Conservation (phyloP, 2,329 filamentous ascomycete species). For the Lachnum nothofagi region DNA sequence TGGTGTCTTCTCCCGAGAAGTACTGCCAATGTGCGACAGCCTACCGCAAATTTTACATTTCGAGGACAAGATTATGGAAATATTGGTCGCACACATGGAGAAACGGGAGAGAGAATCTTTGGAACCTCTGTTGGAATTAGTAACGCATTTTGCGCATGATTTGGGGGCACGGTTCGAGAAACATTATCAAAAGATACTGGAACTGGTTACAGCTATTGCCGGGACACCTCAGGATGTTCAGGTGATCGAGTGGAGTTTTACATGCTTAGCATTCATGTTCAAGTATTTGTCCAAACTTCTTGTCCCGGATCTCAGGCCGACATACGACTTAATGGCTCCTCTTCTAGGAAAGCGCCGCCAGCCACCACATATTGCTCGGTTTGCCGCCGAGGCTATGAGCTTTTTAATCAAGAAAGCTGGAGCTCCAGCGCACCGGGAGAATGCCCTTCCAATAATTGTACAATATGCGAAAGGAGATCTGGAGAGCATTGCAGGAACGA, state of each 20-base stretch:
- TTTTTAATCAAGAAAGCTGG: conserved; percentile 89
- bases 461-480: conserved; percentile 68
- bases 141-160: conserved; percentile 93
- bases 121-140: conserved; percentile 80
- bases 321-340: conserved; percentile 76
- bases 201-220: conserved; percentile 71
- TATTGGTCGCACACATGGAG: conserved; percentile 70
- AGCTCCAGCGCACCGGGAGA: conserved; percentile 68
- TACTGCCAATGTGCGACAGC: conserved; percentile 76
- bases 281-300: conserved; percentile 90
- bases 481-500: conserved; percentile 45
- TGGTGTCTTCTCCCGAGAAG: conserved; percentile 68
- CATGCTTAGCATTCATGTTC: conserved; percentile 88
- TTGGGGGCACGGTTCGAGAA: conserved; percentile 82
- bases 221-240: conserved; percentile 72
- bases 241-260: conserved; percentile 97
- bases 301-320: conserved; percentile 76
- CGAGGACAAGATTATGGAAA: conserved; percentile 75
- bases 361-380: conserved; percentile 81
- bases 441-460: conserved; percentile 65
- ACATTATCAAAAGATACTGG: conserved; percentile 72
- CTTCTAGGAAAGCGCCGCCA: conserved; percentile 78
- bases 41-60: conserved; percentile 89
- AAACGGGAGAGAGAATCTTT: conserved; percentile 72
- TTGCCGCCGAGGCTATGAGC: conserved; percentile 90